Base-by-base conservation (phyloP, 306 rosid species). In the Datisca glomerata region DNA sequence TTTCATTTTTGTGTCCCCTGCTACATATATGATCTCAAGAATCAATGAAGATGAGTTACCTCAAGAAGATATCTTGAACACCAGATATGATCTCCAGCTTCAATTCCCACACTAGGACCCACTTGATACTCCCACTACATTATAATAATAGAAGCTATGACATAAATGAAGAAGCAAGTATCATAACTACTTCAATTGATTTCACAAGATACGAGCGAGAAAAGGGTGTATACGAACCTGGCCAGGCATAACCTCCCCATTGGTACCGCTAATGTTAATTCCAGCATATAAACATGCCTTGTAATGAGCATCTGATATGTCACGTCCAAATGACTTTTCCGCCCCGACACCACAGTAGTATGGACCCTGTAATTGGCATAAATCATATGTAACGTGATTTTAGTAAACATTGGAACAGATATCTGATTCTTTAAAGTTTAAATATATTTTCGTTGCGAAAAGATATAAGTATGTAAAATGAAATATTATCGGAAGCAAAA, bases 211-310 rank as follows among this genome's bases (percentile, higher is more conserved):
- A 42, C 17, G 44, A 32, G 49, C 59, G 45, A 39, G 33, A 61
- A 49, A 44, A 24, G 14, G 14, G 13, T 27, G 23, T 59, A 61
- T 61, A 21, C 60, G 46, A 63, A 91, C 98, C 96, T 91, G 98
- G 45, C 98, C 98, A 46, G 98, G 98, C 98, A 91, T 91, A 52
- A 91, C 98, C 66, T 91, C 98, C 43, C 96, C 96, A 32, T 91
- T 91, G 74, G 98, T 91, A 12, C 98, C 98, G 64, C 96, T 71
- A 32, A 91, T 75, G 72, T 91, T 84, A 45, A 91, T 85, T 62
- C 98, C 96, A 33, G 98, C 98, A 64, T 75, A 84, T 41, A 91
- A 61, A 61, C 98, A 91, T 63, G 98, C 98, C 79, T 91, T 91
- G 76, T 91, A 91, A 69, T 91, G 96, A 52, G 98, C 93, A 73